Percentiles rank a stretch among this genome's conserved stretches.
These are phyloP conservation scores for Wickerhamomyces queroliae DNA, from an alignment of 805 yeast genomes.

Conservation along the genomic window DNA sequence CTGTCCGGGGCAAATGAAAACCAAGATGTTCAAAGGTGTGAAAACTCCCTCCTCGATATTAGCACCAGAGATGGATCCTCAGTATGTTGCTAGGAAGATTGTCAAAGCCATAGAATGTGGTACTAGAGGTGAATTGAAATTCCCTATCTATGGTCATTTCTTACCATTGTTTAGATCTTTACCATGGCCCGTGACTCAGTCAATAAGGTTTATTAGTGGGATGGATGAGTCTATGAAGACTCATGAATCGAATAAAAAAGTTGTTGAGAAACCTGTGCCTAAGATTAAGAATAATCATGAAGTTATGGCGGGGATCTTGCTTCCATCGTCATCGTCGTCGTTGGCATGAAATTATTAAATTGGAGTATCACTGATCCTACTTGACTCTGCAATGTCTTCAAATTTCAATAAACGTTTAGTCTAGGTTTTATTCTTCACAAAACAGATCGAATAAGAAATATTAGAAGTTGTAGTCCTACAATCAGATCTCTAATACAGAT, in stretches of 20 bases:
- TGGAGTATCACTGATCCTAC: too few relatives aligned
- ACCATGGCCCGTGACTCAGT: conserved; percentile 59
- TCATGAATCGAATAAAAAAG: conserved; percentile 10
- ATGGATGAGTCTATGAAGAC: conserved; percentile 38
- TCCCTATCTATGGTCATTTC: conserved; percentile 73
- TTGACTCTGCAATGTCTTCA: too few relatives aligned
- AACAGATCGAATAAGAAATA: too few relatives aligned
- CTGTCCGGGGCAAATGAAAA: conserved; percentile 83
- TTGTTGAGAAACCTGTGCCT: neutral
- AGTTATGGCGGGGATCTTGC: too few relatives aligned
- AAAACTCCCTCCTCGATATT: conserved; percentile 64
- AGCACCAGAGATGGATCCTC: conserved; percentile 81
- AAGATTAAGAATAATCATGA: too few relatives aligned
- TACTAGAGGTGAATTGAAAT: conserved; percentile 57
- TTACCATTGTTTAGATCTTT: conserved; percentile 65
- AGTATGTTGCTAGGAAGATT: conserved; percentile 54
- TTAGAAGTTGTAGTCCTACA: neutral
- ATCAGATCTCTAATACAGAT: neutral
- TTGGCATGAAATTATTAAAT: too few relatives aligned
- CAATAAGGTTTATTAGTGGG: conserved; percentile 35
- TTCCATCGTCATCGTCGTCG: too few relatives aligned
- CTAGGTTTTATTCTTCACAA: too few relatives aligned
- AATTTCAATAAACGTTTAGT: too few relatives aligned
- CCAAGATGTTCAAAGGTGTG: conserved; percentile 69
- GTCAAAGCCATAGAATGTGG: conserved; percentile 54